These are phyloP conservation scores for Syzygium syzygioides DNA, from an alignment of 441 rosid genomes.

Conservation along the genomic window DNA sequence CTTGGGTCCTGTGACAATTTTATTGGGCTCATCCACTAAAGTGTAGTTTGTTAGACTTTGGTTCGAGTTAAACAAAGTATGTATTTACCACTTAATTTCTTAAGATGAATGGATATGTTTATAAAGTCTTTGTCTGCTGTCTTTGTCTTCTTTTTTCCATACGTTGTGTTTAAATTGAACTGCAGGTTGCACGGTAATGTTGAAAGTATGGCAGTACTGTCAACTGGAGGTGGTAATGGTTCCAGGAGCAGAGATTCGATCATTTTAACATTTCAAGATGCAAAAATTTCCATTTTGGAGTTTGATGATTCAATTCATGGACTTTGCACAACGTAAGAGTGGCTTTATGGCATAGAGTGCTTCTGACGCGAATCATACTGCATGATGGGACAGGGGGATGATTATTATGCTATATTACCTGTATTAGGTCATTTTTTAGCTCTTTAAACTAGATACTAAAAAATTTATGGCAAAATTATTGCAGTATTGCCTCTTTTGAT, in stretches of 20 bases:
- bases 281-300: conserved; percentile 83
- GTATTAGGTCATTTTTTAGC: not conserved
- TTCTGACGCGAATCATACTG: not conserved
- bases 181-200: conserved; percentile 87
- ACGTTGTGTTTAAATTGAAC: conserved; percentile 1
- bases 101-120: not conserved
- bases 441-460: not conserved
- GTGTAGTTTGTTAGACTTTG: not conserved
- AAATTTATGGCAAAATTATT: not conserved
- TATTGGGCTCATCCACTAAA: not conserved
- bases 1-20: not conserved
- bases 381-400: not conserved
- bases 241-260: conserved; percentile 82
- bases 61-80: not conserved
- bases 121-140: not conserved
- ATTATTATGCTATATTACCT: not conserved
- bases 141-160: not conserved
- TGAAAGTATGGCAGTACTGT: conserved; percentile 75
- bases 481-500: not conserved
- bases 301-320: conserved; percentile 91
- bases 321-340: conserved; percentile 61
- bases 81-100: not conserved
- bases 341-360: not conserved
- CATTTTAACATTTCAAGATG: conserved; percentile 71
- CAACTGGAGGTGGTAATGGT: conserved; percentile 59